Evolutionary conservation across 2,329 filamentous ascomycete species (phyloP), one percentile per base, ranked within the genome.

Genomic region (Beauveria pseudobassiana): DNA sequence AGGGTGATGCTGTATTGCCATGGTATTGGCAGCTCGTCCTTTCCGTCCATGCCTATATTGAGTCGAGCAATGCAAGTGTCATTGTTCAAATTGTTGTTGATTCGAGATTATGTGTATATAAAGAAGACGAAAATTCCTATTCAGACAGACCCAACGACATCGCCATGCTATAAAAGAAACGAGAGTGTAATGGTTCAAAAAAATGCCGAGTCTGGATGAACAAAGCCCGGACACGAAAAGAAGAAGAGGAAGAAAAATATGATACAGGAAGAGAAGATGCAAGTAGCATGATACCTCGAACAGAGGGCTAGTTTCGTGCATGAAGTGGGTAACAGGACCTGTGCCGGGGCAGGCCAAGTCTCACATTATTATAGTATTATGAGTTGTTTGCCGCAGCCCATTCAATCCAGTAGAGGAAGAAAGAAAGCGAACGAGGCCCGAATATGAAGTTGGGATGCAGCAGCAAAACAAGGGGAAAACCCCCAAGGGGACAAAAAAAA

Each of bases 401-500:
- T 51, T 43, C 53, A 57, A 18, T 38, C 43, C 46, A 43, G 30
- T 34, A 16, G 52, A 42, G 34, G 18, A 3, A 30, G 38, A 9
- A 12, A 40, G 12, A 46, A 64, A 63, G 62, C 59, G 40, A 61
- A 68, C 40, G 62, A 56, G 57, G 60, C 50, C 65, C 52, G 20
- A 12, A 43, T 14, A 43, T 59, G 57, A 28, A 42, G 3, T n/a
- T 18, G 10, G 22, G 10, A 58, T 61, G 63, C 63, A 56, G 65
- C 66, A 63, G 61, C 63, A 62, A 63, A 38, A 38, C 16, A 58
- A 22, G 51, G 40, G 51, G 62, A 24, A 50, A 48, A 48, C 8
- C 22, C 3, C 46, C 20, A 59, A 22, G 53, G 34, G 51, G 62
- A 64, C 50, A 48, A 43, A 54, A n/a, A 54, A 50, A 53, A 53